Evolutionary conservation across 305 asterid genomes (phyloP).

Genomic region (Fraxinus greggii): DNA sequence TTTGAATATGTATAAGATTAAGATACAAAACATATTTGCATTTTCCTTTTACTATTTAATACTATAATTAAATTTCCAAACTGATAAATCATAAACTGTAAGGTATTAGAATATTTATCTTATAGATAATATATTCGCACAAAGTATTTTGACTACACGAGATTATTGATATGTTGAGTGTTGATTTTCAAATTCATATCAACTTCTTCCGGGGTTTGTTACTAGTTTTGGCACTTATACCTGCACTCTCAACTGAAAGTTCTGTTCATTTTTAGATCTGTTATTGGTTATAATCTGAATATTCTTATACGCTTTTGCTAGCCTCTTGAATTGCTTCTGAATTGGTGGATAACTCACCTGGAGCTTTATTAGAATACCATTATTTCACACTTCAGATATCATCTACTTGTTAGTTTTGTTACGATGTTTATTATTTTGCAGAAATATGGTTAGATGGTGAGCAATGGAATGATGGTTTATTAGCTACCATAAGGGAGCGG

Average conservation of each 20-base stretch:
- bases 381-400: slow-evolving; percentile 10
- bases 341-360: neutral
- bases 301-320: neutral
- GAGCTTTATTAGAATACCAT: slow-evolving; percentile 9
- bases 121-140: neutral
- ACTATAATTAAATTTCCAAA: neutral
- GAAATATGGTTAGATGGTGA: slow-evolving; percentile 87
- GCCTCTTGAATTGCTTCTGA: slow-evolving; percentile 12
- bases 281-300: neutral
- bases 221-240: neutral
- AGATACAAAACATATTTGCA: neutral
- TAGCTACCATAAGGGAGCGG: slow-evolving; percentile 94
- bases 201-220: neutral
- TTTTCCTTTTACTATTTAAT: neutral
- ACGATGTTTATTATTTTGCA: slow-evolving; percentile 38
- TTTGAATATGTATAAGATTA: neutral
- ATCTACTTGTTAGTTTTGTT: slow-evolving; percentile 22
- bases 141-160: neutral
- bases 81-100: neutral
- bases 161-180: neutral
- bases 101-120: neutral
- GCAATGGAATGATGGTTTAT: slow-evolving; percentile 97
- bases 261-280: neutral
- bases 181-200: neutral
- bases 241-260: neutral